Conservation (phyloP, 768 basidiomycete species). For the Xerocomus brunneocitrinus region DNA sequence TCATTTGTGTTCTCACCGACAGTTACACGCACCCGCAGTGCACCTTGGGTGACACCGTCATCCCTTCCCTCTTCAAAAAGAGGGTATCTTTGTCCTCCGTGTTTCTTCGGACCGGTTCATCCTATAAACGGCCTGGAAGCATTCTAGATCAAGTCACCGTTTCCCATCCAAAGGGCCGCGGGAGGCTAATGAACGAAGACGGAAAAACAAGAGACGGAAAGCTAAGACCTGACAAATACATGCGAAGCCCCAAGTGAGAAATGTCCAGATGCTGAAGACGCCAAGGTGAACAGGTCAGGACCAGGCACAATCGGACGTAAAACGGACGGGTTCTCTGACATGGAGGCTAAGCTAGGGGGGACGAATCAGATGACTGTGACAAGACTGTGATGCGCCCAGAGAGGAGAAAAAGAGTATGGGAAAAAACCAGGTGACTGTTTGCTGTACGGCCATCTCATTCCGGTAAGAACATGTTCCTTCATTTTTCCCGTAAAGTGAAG, state of each 20-base stretch:
- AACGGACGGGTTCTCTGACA: slow-evolving; percentile 4
- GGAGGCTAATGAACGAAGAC: not conserved
- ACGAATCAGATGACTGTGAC: not conserved
- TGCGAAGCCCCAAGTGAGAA: not conserved
- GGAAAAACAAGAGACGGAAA: not conserved
- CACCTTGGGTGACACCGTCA: slow-evolving; percentile 7
- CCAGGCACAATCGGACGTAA: slow-evolving; percentile 12
- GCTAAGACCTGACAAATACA: not conserved
- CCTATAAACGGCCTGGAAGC: not conserved
- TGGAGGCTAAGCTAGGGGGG: slow-evolving; percentile 12
- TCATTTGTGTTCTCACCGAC: slow-evolving; percentile 7
- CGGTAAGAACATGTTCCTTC: slow-evolving; percentile 3
- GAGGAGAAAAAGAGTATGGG: not conserved
- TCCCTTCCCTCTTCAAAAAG: slow-evolving; percentile 1
- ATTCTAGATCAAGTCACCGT: not conserved
- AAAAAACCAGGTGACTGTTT: not conserved
- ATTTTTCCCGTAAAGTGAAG: slow-evolving; percentile 2
- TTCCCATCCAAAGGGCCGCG: slow-evolving; percentile 23
- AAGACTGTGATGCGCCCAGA: slow-evolving; percentile 18
- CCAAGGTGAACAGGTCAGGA: slow-evolving; percentile 4
- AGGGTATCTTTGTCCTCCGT: not conserved
- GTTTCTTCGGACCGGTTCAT: slow-evolving; percentile 9
- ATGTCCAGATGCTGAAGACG: not conserved
- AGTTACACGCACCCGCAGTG: slow-evolving; percentile 8
- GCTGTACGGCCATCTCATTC: not conserved